phyloP scores from a whole-genome alignment of 768 basidiomycete species.

The Boletales sp. region DNA sequence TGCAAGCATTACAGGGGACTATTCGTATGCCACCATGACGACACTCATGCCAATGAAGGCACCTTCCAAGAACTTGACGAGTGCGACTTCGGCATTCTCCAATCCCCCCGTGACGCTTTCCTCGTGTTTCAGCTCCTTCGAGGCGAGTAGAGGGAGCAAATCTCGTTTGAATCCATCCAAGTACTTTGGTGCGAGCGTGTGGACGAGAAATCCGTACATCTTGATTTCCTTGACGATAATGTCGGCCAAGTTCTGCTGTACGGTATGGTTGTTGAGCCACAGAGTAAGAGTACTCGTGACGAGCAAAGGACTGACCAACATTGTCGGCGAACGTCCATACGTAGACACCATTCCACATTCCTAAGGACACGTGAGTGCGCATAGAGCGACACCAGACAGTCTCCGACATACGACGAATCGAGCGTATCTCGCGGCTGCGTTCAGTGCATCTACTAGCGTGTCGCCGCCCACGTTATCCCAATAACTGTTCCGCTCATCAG shows the following conservation, averaged over 20 bases:
- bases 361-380: neutral
- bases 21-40: slow-evolving; percentile 4
- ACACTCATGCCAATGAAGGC: slow-evolving; percentile 6
- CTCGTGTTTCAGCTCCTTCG: slow-evolving; percentile 41
- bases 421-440: slow-evolving; percentile 38
- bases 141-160: slow-evolving; percentile 36
- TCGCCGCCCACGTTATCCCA: slow-evolving; percentile 53
- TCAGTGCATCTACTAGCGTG: slow-evolving; percentile 50
- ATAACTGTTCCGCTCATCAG: neutral
- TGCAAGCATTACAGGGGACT: too few relatives aligned
- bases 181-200: slow-evolving; percentile 26
- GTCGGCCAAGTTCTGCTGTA: slow-evolving; percentile 30
- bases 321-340: neutral
- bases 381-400: neutral
- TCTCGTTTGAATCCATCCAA: slow-evolving; percentile 37
- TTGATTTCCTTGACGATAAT: slow-evolving; percentile 38
- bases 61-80: slow-evolving; percentile 4
- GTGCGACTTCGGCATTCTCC: slow-evolving; percentile 8
- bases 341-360: slow-evolving; percentile 27
- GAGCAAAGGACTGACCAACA: neutral
- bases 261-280: too few relatives aligned
- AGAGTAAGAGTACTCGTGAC: too few relatives aligned
- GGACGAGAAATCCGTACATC: slow-evolving; percentile 25
- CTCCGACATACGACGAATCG: slow-evolving; percentile 37
- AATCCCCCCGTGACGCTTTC: slow-evolving; percentile 44